phyloP scores from a whole-genome alignment of 768 basidiomycete genomes.

The Podaxis carcinomalis region DNA sequence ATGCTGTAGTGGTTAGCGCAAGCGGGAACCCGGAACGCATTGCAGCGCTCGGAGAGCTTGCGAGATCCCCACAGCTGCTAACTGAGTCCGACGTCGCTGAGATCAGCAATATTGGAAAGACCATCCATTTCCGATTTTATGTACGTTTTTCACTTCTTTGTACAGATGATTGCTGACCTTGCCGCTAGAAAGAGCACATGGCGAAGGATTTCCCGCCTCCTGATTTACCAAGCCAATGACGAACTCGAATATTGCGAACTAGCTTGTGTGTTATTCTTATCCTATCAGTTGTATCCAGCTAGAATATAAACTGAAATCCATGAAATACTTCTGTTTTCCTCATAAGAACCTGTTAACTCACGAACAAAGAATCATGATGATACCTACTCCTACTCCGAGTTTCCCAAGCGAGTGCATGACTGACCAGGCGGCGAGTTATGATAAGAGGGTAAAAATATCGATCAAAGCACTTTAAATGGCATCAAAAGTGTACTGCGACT shows the following conservation, averaged over 20 bases:
- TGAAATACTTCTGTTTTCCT: too few species aligned
- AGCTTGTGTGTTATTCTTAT: too few species aligned
- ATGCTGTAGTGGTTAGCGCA: conserved; percentile 27
- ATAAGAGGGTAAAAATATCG: too few species aligned
- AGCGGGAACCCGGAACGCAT: conserved; percentile 29
- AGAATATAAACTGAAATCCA: too few species aligned
- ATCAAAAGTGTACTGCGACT: too few species aligned
- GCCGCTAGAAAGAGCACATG: conserved; percentile 30
- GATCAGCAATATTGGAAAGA: conserved; percentile 30
- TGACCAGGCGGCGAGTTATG: too few species aligned
- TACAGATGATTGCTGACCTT: background rate
- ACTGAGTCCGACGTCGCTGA: conserved; percentile 27
- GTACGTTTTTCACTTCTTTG: conserved; percentile 17
- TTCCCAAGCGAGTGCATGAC: too few species aligned
- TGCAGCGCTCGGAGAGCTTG: conserved; percentile 24
- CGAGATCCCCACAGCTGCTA: conserved; percentile 24
- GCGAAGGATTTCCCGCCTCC: conserved; percentile 30
- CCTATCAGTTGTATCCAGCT: background rate
- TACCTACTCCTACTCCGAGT: too few species aligned
- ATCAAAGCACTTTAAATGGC: too few species aligned
- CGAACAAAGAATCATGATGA: too few species aligned
- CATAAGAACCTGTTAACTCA: too few species aligned
- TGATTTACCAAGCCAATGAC: conserved; percentile 20
- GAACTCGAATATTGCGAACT: too few species aligned
- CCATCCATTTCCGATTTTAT: conserved; percentile 30